phyloP scores from a whole-genome alignment of 148 eudicot genomes.

The Camellia japonica region DNA sequence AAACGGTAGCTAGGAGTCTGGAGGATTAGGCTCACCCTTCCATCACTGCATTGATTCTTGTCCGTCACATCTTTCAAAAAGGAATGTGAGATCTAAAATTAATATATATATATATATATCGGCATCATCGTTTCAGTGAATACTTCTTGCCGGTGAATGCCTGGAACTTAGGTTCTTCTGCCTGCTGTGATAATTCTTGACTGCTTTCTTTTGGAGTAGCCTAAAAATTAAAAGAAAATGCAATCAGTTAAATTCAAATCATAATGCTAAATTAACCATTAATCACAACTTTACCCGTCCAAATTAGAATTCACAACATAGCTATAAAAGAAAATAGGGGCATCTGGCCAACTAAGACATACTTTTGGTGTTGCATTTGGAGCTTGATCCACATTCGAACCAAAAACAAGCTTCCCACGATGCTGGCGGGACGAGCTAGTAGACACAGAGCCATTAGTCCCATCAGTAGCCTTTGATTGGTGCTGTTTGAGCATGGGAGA shows the following conservation, averaged over 20 bases:
- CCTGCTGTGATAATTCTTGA: conserved; percentile 9
- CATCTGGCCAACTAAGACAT: neutral
- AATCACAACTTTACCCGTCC: neutral
- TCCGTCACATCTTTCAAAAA: neutral
- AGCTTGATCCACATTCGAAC: conserved; percentile 21
- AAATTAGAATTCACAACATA: neutral
- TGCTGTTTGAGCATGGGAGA: conserved; percentile 19
- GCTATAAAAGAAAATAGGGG: neutral
- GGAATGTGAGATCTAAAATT: neutral
- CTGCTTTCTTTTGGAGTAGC: conserved; percentile 8
- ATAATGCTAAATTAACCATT: neutral
- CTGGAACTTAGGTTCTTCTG: conserved; percentile 25
- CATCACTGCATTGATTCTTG: neutral
- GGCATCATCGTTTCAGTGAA: conserved; percentile 17
- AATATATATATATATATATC: neutral
- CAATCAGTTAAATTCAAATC: neutral
- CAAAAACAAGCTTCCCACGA: conserved; percentile 29
- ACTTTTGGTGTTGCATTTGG: conserved; percentile 22
- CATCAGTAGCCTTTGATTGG: conserved; percentile 13
- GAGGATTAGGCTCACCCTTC: neutral
- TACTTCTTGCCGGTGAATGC: conserved; percentile 30
- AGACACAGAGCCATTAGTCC: conserved; percentile 4
- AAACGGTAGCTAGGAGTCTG: neutral
- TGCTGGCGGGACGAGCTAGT: conserved; percentile 18
- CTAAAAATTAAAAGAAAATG: conserved; percentile 9